phyloP scores from a whole-genome alignment of 192 early-diverging fungal species.

The Chytriomyces hyalinus region DNA sequence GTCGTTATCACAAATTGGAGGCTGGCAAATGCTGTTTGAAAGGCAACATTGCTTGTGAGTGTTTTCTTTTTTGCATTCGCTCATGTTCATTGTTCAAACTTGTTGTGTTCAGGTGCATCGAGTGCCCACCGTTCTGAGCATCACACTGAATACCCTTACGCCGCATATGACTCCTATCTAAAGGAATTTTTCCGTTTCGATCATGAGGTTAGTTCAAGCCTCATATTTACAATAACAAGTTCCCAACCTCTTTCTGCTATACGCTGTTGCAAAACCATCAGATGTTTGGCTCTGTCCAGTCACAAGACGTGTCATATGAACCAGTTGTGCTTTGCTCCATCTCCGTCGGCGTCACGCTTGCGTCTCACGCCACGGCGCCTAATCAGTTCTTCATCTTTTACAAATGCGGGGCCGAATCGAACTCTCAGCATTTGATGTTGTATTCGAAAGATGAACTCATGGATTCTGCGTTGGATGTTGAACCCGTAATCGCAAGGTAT shows the following conservation, averaged over 20 bases:
- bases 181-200: slow-evolving; percentile 21
- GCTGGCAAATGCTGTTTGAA: slow-evolving; percentile 20
- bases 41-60: slow-evolving; percentile 18
- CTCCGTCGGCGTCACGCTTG: neutral
- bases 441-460: slow-evolving; percentile 12
- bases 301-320: slow-evolving; percentile 15
- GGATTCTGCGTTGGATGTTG: neutral
- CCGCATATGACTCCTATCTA: slow-evolving; percentile 10
- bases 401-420: neutral
- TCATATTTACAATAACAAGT: neutral
- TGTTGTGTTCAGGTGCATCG: slow-evolving; percentile 4
- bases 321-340: neutral
- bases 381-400: slow-evolving; percentile 16
- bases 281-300: slow-evolving; percentile 8
- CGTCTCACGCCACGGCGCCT: neutral
- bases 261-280: neutral
- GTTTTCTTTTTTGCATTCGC: neutral
- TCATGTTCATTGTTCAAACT: neutral
- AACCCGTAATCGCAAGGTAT: slow-evolving; percentile 6
- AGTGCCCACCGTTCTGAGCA: slow-evolving; percentile 15
- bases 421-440: slow-evolving; percentile 8
- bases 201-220: slow-evolving; percentile 5
- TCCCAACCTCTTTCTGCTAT: neutral
- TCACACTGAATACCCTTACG: slow-evolving; percentile 28
- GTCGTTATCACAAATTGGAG: slow-evolving; percentile 21